These are phyloP conservation scores for Eucalyptus cloeziana DNA, from an alignment of 345 rosid genomes.

Conservation along the genomic window DNA sequence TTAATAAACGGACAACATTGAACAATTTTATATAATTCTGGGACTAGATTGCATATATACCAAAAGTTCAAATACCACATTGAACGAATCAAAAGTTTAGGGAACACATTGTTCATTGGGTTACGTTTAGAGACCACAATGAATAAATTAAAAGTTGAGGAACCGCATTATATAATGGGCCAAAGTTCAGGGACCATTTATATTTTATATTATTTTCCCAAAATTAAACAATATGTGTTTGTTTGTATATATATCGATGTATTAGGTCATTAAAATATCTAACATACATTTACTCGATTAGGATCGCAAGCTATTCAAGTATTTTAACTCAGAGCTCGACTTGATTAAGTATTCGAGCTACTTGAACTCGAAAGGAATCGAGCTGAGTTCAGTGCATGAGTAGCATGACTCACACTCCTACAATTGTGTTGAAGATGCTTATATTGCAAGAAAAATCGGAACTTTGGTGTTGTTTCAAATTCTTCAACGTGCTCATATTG, in stretches of 20 bases:
- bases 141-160: too few relatives aligned
- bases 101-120: rapidly evolving
- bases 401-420: background rate
- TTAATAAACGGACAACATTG: too few relatives aligned
- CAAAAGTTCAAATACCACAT: too few relatives aligned
- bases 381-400: background rate
- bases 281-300: background rate
- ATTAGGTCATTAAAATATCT: background rate
- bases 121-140: rapidly evolving
- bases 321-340: background rate
- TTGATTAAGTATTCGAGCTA: background rate
- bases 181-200: background rate
- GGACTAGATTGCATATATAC: too few relatives aligned
- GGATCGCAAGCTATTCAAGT: background rate
- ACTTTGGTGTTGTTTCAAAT: background rate
- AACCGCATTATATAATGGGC: background rate
- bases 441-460: background rate
- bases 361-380: background rate
- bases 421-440: background rate
- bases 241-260: background rate
- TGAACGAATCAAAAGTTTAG: background rate
- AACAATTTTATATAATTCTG: rapidly evolving
- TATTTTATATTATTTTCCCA: background rate
- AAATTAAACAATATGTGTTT: background rate
- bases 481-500: background rate